Percentiles rank a stretch among this genome's conserved stretches.
Conservation (phyloP, 2,329 filamentous ascomycete genomes). For the Knufia petricola region DNA sequence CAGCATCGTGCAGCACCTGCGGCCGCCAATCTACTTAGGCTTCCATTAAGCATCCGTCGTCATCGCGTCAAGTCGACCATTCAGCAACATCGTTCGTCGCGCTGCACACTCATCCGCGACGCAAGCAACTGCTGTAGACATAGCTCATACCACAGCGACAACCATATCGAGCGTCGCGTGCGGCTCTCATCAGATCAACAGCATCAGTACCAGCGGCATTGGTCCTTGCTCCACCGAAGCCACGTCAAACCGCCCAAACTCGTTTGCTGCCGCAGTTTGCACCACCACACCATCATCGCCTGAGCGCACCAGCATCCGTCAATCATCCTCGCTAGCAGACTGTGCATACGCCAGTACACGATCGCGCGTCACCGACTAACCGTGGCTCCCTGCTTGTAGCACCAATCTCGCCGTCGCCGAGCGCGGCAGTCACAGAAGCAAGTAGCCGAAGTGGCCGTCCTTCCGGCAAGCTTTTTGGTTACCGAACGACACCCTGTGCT, state of each 20-base stretch:
- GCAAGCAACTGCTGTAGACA: neutral
- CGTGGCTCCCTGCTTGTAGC: slow-evolving; percentile 4
- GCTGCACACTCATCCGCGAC: slow-evolving; percentile 4
- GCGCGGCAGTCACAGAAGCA: slow-evolving; percentile 8
- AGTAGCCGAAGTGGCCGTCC: slow-evolving; percentile 6
- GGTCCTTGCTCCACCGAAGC: neutral
- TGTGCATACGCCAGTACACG: slow-evolving; percentile 1
- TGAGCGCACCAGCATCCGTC: slow-evolving; percentile 4
- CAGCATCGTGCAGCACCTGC: neutral
- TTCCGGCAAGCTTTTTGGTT: slow-evolving; percentile 7
- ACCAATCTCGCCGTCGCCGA: slow-evolving; percentile 9
- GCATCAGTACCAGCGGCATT: neutral
- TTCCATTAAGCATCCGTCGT: slow-evolving; percentile 2
- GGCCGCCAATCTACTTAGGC: slow-evolving; percentile 9
- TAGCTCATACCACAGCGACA: neutral
- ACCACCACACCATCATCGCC: slow-evolving; percentile 7
- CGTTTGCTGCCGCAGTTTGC: slow-evolving; percentile 10
- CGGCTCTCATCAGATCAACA: neutral
- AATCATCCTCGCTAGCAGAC: slow-evolving; percentile 8
- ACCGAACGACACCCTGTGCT: slow-evolving; percentile 2
- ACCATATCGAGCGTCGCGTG: neutral
- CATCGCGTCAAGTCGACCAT: slow-evolving; percentile 8
- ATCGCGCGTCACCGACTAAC: slow-evolving; percentile 2
- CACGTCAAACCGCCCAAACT: slow-evolving; percentile 8
- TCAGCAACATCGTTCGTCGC: slow-evolving; percentile 3